These are phyloP conservation scores for Ceratocystis harringtonii DNA, from an alignment of 2,329 filamentous ascomycete genomes.

Conservation along the genomic window DNA sequence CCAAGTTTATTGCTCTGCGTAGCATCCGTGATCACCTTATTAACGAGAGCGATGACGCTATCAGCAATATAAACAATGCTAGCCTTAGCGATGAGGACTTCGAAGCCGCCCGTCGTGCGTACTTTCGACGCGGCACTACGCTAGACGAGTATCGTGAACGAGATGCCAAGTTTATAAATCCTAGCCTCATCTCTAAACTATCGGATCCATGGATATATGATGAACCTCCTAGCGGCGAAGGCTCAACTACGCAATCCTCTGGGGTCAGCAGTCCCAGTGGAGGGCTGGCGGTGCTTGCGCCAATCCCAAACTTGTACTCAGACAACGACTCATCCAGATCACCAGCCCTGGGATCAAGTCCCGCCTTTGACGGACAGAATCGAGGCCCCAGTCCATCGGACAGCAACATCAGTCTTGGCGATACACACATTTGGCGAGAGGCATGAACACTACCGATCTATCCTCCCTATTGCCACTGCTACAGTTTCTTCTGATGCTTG, in stretches of 20 bases:
- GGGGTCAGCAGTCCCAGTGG: slow-evolving; percentile 1
- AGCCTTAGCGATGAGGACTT: slow-evolving; percentile 3
- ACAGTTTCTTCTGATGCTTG: background rate
- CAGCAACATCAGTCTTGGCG: slow-evolving; percentile 34
- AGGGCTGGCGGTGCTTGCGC: background rate
- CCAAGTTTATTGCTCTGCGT: slow-evolving; percentile 78
- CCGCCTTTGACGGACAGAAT: background rate
- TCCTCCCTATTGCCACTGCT: background rate
- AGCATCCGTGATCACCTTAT: slow-evolving; percentile 53
- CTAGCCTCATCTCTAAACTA: slow-evolving; percentile 55
- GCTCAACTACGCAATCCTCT: slow-evolving; percentile 1
- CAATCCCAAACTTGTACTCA: background rate
- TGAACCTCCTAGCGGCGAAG: slow-evolving; percentile 10
- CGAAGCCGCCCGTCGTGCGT: slow-evolving; percentile 23
- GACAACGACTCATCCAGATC: slow-evolving; percentile 1
- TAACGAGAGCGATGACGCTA: slow-evolving; percentile 22
- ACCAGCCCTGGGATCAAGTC: background rate
- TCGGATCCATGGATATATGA: slow-evolving; percentile 54
- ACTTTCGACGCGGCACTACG: slow-evolving; percentile 43
- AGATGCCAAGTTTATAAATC: slow-evolving; percentile 59
- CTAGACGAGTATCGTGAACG: slow-evolving; percentile 59
- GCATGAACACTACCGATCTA: background rate
- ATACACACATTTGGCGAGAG: slow-evolving; percentile 37
- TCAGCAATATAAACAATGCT: slow-evolving; percentile 14
- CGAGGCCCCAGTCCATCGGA: slow-evolving; percentile 26